These are phyloP conservation scores for Starmera quercuum DNA, from an alignment of 805 yeast species.

Conservation along the genomic window DNA sequence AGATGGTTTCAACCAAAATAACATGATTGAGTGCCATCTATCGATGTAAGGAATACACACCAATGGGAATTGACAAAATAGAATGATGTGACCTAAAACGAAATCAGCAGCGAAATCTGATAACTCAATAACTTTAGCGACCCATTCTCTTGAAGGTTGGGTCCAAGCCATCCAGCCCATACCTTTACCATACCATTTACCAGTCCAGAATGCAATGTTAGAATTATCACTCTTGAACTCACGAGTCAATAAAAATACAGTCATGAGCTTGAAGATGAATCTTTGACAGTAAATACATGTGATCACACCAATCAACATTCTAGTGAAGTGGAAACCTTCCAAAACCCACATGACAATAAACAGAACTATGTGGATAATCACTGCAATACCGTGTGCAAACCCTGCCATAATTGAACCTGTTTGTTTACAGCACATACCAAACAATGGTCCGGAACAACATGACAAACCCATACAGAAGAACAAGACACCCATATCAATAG, in stretches of 20 bases:
- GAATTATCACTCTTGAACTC: constrained; percentile 94
- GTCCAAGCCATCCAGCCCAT: constrained; percentile 91
- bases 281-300: constrained; percentile 86
- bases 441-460: constrained; percentile 96
- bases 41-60: constrained; percentile 82
- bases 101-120: constrained; percentile 97
- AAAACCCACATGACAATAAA: constrained; percentile 96
- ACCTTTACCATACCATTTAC: constrained; percentile 96
- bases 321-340: constrained; percentile 85
- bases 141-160: constrained; percentile 92
- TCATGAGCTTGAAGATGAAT: constrained; percentile 75
- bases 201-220: constrained; percentile 99
- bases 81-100: constrained; percentile 79
- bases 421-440: constrained; percentile 92
- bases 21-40: constrained; percentile 96
- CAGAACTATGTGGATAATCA: constrained; percentile 76
- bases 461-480: constrained; percentile 73
- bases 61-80: constrained; percentile 86
- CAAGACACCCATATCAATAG: constrained; percentile 78
- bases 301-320: constrained; percentile 79
- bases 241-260: constrained; percentile 74
- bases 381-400: constrained; percentile 92
- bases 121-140: constrained; percentile 88
- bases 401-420: constrained; percentile 95
- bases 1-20: constrained; percentile 97